Base-by-base conservation (phyloP, 768 basidiomycete species). In the Pleurotus giganteus region DNA sequence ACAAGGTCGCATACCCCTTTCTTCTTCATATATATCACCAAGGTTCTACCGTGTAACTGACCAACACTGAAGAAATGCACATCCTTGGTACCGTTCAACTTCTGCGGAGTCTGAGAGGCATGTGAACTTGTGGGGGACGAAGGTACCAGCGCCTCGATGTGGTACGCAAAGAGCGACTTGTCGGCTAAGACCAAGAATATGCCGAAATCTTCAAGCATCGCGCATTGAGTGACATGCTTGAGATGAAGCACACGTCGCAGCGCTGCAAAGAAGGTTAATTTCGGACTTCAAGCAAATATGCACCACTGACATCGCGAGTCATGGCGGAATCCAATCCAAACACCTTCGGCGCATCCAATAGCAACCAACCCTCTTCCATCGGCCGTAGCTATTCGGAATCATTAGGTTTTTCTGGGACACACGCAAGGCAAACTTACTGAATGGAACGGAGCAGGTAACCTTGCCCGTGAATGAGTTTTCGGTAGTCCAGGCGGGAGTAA, bases 21-120 rank as follows among this genome's bases (percentile, higher is more conserved):
- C 71, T 90, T 91, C 79, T 94, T 94, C 89, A 97, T 95, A 66
- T 91, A 96, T 39, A 96, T 85, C 23, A 98, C 88, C 19, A 99
- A 75, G 0, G 95, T 97, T 4, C 96, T 84, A 11, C 88, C 89
- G 46, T 87, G 84, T 17, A 98, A 78, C 46, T 82, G 86, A 4
- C 96, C 96, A 23, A 96, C 92, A 61, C 89, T 90, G 75, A 99
- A 98, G 76, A 96, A 98, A 58, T 92, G 88, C 8, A 98, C 93
- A 59, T 98, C 94, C 66, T 90, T 90, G 34, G 85, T 90, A 0
- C 91, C 89, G 63, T 89, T 93, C 34, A 98, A 77, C 60, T 94
- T 90, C 66, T 98, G 94, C 2, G 94, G 95, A 1, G 87, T 86
- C 63, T 91, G 88, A 0, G 82, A 81, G 4, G 81, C 81, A 61